Evolutionary conservation across 2,329 filamentous ascomycete species (phyloP).

Genomic region (Arthrobotrys pseudoclavata): DNA sequence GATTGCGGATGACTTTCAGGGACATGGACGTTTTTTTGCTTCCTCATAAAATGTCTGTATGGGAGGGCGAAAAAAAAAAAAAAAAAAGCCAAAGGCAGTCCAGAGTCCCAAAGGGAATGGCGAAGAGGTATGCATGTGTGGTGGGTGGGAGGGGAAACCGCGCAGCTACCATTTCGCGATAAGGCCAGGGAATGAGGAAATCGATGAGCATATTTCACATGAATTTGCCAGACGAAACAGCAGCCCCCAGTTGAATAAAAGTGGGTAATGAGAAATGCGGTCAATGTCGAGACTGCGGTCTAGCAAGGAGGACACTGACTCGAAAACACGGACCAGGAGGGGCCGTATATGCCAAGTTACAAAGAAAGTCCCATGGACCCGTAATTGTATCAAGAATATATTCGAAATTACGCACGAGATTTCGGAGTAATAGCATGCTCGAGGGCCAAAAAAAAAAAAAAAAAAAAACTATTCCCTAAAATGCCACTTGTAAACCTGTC

Average conservation of each 20-base stretch:
- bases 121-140: slow-evolving; percentile 26
- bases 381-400: slow-evolving; percentile 27
- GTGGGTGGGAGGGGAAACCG: slow-evolving; percentile 22
- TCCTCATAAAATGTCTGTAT: background rate
- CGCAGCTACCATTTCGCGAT: slow-evolving; percentile 51
- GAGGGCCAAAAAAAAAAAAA: too few species aligned
- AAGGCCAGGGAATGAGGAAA: slow-evolving; percentile 57
- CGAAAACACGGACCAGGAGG: slow-evolving; percentile 21
- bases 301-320: slow-evolving; percentile 38
- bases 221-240: slow-evolving; percentile 32
- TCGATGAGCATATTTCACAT: slow-evolving; percentile 57
- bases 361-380: slow-evolving; percentile 1
- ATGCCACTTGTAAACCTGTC: background rate
- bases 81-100: slow-evolving; percentile 5
- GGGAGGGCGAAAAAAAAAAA: slow-evolving; percentile 17
- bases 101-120: slow-evolving; percentile 17
- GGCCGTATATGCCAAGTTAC: slow-evolving; percentile 25
- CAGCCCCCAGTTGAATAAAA: slow-evolving; percentile 23
- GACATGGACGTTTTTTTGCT: slow-evolving; percentile 49
- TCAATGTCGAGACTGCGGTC: slow-evolving; percentile 33
- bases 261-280: slow-evolving; percentile 50
- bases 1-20: slow-evolving; percentile 58
- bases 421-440: slow-evolving; percentile 41
- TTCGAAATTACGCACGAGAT: slow-evolving; percentile 47
- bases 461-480: background rate